Percentiles rank a stretch among this genome's conserved stretches.
Conservation (phyloP, 2,329 filamentous ascomycete species). For the Ophiocordyceps camponoti-floridani region DNA sequence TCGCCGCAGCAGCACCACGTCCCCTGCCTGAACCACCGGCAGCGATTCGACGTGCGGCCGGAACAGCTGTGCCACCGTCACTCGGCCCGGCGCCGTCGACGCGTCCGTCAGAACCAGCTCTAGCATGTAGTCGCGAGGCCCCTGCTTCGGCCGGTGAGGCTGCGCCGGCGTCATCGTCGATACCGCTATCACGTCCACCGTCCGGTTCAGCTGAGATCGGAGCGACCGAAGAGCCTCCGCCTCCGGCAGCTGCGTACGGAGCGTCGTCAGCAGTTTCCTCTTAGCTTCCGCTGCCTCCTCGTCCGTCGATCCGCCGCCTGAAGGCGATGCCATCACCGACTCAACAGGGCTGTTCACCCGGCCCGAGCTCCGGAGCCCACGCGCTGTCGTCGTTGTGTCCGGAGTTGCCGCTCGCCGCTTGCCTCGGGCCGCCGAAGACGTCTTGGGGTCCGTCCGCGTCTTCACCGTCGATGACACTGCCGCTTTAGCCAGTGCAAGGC, state of each 20-base stretch:
- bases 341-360: not conserved
- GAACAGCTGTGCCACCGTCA: slow-evolving; percentile 38
- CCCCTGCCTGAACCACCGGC: slow-evolving; percentile 34
- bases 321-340: slow-evolving; percentile 9
- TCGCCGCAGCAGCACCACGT: slow-evolving; percentile 38
- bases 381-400: slow-evolving; percentile 8
- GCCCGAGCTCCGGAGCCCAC: slow-evolving; percentile 8
- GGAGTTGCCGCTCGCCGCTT: slow-evolving; percentile 7
- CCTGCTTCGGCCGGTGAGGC: slow-evolving; percentile 35
- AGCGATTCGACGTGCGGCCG: slow-evolving; percentile 38
- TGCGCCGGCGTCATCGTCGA: slow-evolving; percentile 30
- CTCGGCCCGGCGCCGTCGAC: slow-evolving; percentile 27
- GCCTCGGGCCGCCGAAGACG: not conserved
- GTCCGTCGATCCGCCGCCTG: slow-evolving; percentile 9
- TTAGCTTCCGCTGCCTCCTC: slow-evolving; percentile 20
- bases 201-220: slow-evolving; percentile 27
- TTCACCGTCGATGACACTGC: slow-evolving; percentile 1
- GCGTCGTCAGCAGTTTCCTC: slow-evolving; percentile 24
- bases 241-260: slow-evolving; percentile 32
- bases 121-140: slow-evolving; percentile 41
- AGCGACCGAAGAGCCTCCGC: slow-evolving; percentile 33
- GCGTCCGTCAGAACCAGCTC: slow-evolving; percentile 39
- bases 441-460: slow-evolving; percentile 1
- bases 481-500: slow-evolving; percentile 8
- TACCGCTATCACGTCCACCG: slow-evolving; percentile 35